These are phyloP conservation scores for Recurvomyces mirabilis DNA, from an alignment of 495 filamentous ascomycete genomes.

Conservation along the genomic window DNA sequence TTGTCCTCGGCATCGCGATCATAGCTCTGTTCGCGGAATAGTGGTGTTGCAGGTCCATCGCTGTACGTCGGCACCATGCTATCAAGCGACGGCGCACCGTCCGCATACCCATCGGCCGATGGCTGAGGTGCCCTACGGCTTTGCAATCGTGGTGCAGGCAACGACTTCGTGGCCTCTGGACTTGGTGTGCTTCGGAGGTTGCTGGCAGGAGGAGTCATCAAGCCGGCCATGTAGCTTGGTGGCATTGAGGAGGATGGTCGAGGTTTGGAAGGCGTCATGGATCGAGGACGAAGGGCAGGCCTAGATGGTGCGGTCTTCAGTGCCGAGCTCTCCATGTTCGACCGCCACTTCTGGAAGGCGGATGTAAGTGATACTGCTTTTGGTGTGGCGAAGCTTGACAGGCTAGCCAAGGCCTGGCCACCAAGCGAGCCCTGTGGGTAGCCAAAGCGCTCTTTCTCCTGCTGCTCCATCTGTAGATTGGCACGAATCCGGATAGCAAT, in stretches of 20 bases:
- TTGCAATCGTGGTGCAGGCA: constrained; percentile 19
- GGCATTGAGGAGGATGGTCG: constrained; percentile 26
- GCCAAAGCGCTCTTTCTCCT: constrained; percentile 67
- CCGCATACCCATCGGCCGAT: neutral
- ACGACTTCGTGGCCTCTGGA: constrained; percentile 12
- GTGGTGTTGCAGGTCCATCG: constrained; percentile 57
- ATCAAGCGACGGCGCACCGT: neutral
- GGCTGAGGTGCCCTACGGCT: neutral
- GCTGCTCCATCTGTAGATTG: constrained; percentile 93
- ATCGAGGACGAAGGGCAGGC: neutral
- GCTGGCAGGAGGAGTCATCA: constrained; percentile 71
- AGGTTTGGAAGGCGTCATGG: constrained; percentile 6
- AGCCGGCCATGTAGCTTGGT: constrained; percentile 51
- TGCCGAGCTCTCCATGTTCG: constrained; percentile 34
- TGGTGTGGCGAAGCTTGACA: constrained; percentile 59
- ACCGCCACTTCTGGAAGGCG: constrained; percentile 61
- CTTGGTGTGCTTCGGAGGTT: constrained; percentile 47
- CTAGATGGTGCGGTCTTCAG: constrained; percentile 8
- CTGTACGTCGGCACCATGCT: neutral
- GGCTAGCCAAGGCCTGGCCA: constrained; percentile 35
- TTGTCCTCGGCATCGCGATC: constrained; percentile 30
- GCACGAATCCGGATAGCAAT: constrained; percentile 85
- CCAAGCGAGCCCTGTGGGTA: neutral
- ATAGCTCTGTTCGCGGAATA: constrained; percentile 30
- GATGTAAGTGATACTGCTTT: constrained; percentile 72